Evolutionary conservation across 129 eudicot species (phyloP).

Genomic region (Flaveria robusta): DNA sequence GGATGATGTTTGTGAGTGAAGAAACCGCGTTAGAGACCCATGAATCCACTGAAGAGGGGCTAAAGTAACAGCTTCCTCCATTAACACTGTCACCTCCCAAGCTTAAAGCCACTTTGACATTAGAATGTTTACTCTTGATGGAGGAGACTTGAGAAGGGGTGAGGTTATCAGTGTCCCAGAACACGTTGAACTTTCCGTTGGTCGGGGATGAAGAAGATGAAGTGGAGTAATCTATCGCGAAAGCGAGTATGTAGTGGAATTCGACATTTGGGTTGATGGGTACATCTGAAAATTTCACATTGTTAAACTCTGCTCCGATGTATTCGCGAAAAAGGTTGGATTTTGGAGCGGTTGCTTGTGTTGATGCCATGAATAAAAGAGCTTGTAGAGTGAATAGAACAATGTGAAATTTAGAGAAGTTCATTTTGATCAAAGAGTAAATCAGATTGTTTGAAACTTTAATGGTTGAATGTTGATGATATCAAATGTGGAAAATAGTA

Average conservation of each 20-base stretch:
- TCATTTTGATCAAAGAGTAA: conserved; percentile 35
- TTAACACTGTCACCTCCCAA: conserved; percentile 79
- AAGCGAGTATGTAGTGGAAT: conserved; percentile 76
- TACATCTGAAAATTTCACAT: conserved; percentile 61
- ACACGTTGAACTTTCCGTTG: conserved; percentile 67
- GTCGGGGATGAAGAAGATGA: conserved; percentile 62
- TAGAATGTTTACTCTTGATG: conserved; percentile 55
- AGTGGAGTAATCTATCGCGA: conserved; percentile 73
- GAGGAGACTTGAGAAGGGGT: conserved; percentile 51
- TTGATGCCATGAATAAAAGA: conserved; percentile 29
- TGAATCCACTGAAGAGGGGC: conserved; percentile 51
- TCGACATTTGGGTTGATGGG: conserved; percentile 63
- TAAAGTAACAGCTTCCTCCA: conserved; percentile 52
- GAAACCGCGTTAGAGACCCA: conserved; percentile 77
- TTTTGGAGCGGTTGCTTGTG: conserved; percentile 36
- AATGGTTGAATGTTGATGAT: neutral
- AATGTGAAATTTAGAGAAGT: conserved; percentile 33
- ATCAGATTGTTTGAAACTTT: conserved; percentile 25
- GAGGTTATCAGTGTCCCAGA: conserved; percentile 75
- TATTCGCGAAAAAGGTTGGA: conserved; percentile 67
- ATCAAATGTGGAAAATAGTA: neutral
- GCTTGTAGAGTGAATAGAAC: conserved; percentile 44
- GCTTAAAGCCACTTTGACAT: conserved; percentile 71
- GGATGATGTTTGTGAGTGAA: conserved; percentile 58
- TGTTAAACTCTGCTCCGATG: conserved; percentile 73